Base-by-base conservation (phyloP, 2,329 filamentous ascomycete species). In the Stagonosporopsis cucurbitacearum region DNA sequence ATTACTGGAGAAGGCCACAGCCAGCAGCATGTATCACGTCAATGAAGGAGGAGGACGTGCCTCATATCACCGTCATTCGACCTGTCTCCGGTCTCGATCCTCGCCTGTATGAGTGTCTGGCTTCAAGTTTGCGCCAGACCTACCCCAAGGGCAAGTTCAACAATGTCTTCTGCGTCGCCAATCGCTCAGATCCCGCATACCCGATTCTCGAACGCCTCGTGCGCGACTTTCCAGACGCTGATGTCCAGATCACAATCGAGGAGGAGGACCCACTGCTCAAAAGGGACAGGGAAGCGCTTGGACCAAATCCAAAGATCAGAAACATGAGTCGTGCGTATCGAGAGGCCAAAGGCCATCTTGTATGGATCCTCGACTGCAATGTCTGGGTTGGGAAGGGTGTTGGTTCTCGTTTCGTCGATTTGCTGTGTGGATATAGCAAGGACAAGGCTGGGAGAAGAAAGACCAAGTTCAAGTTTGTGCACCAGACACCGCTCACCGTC, bases 351-450 rank as follows among this genome's bases (percentile, higher is more conserved):
- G 89, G 90, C 1, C 92, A 97, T 70, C 83, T 98, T 23, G 82
- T 99, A 20, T 99, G 95, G 95, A 88, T 97, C 46, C 84, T 96
- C 19, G 95, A 99, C 77, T 97, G 93, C 79, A 99, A 99, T 70
- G 87, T 99, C 47, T 99, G 96, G 95, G 84, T 97, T 32, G 86
- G 86, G 6, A 86, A 81, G 39, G 90, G 90, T 11, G 91, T 92
- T 0, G 86, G 90, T 43, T 92, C 90, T 0, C 86, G 93, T 51
- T 95, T 98, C 89, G 91, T 98, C 7, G 92, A 96, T 73, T 88
- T 87, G 73, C 81, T 99, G 1, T 88, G 86, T 70, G 96, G 95
- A 1, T 87, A 80, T 26, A 83, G 82, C n/a, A 69, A 59, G 15
- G 55, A 45, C 36, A 54, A 56, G 17, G 35, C 45, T 19, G 60